A percentile compares a stretch with the other conserved stretches of the same genome.
Evolutionary conservation across 2,329 filamentous ascomycete species (phyloP).

Genomic region (Colletotrichum camelliae): DNA sequence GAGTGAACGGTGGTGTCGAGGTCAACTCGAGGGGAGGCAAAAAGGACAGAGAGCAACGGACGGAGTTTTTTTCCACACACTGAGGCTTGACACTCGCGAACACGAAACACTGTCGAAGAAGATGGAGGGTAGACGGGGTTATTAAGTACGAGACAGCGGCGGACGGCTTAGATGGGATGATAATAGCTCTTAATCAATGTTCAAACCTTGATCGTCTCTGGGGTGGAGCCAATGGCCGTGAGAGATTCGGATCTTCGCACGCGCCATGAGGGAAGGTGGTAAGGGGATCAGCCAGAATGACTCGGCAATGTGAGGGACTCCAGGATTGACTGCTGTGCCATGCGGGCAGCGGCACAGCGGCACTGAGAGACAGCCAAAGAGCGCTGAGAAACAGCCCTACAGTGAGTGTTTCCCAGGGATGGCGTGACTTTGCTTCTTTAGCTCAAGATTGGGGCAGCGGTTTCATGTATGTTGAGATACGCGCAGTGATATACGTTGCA

Average conservation of each 20-base stretch:
- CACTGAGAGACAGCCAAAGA: neutral
- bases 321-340: neutral
- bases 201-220: slow-evolving; percentile 16
- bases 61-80: neutral
- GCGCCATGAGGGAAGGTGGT: neutral
- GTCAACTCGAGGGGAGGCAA: neutral
- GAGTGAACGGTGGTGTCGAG: neutral
- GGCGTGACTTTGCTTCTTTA: slow-evolving; percentile 4
- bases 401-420: slow-evolving; percentile 1
- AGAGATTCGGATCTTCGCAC: slow-evolving; percentile 19
- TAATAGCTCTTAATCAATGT: neutral
- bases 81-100: neutral
- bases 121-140: neutral
- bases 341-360: neutral
- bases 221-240: slow-evolving; percentile 12
- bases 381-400: neutral
- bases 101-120: neutral
- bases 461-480: slow-evolving; percentile 11
- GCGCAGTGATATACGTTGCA: neutral
- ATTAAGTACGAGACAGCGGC: neutral
- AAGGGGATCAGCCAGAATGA: slow-evolving; percentile 2
- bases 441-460: slow-evolving; percentile 7
- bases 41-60: neutral
- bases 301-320: neutral
- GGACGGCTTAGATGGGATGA: neutral